phyloP scores from a whole-genome alignment of 176 grass and related monocot species.

The Alloteropsis semialata region DNA sequence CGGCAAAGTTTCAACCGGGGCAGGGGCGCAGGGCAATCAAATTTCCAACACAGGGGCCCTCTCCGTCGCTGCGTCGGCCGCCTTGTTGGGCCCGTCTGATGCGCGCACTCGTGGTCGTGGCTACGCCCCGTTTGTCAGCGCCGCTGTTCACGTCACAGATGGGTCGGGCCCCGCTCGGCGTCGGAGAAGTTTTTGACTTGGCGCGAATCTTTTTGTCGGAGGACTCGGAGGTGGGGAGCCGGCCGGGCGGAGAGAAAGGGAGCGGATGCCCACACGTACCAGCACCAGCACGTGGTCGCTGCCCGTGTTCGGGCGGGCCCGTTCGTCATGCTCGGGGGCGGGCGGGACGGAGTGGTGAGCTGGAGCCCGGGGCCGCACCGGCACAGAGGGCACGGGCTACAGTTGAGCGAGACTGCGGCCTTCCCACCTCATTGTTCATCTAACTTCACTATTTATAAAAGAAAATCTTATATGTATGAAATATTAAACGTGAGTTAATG shows the following conservation, averaged over 20 bases:
- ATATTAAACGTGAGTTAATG: too few relatives aligned
- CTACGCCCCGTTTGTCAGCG: neutral
- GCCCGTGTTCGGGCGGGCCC: neutral
- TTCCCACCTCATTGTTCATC: too few relatives aligned
- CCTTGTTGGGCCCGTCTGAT: neutral
- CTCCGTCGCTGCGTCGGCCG: neutral
- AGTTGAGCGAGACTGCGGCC: neutral
- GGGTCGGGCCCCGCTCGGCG: neutral
- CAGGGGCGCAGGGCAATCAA: neutral
- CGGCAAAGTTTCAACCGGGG: conserved; percentile 12
- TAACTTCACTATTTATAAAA: too few relatives aligned
- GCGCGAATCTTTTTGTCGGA: conserved; percentile 26
- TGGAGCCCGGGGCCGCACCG: neutral
- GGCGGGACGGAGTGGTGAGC: too few relatives aligned
- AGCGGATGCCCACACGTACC: neutral
- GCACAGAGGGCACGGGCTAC: neutral
- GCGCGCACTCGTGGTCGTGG: conserved; percentile 28
- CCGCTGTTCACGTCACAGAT: neutral
- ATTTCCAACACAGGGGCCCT: neutral
- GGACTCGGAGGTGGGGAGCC: neutral
- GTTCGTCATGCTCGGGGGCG: too few relatives aligned
- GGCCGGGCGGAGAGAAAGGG: too few relatives aligned
- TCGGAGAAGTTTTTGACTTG: conserved; percentile 35
- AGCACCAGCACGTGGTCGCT: neutral
- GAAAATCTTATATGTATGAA: too few relatives aligned